These are phyloP conservation scores for Anthostomella pinea DNA, from an alignment of 2,329 filamentous ascomycete species.

Conservation along the genomic window DNA sequence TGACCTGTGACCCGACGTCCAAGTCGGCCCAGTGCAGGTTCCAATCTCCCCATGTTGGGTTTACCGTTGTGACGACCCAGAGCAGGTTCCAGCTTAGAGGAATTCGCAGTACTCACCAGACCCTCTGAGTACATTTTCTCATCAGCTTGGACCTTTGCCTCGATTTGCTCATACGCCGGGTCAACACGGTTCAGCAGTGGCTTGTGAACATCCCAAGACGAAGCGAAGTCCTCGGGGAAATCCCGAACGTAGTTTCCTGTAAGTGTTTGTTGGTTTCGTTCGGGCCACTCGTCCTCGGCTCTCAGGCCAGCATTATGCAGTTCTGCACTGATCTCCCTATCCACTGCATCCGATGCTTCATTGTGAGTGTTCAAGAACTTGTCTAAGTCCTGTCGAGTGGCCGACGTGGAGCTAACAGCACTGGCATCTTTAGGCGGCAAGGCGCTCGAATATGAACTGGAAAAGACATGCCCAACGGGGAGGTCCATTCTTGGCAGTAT, in stretches of 20 bases:
- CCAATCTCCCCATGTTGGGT: constrained; percentile 16
- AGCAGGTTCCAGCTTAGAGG: constrained; percentile 26
- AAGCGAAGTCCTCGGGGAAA: constrained; percentile 50
- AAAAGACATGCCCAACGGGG: constrained; percentile 8
- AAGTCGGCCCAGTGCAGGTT: constrained; percentile 16
- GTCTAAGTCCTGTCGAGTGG: constrained; percentile 29
- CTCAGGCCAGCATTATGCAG: constrained; percentile 21
- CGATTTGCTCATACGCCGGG: constrained; percentile 5
- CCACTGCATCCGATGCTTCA: constrained; percentile 28
- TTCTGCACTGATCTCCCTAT: constrained; percentile 24
- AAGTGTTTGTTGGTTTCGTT: constrained; percentile 25
- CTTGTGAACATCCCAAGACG: constrained; percentile 39
- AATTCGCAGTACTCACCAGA: constrained; percentile 20
- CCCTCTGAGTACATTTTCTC: constrained; percentile 25
- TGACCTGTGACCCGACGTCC: constrained; percentile 1
- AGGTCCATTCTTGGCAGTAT: constrained; percentile 19
- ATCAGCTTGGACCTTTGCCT: constrained; percentile 18
- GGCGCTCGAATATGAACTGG: constrained; percentile 3
- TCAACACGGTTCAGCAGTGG: no score
- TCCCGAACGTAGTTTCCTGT: constrained; percentile 50
- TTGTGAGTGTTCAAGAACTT: constrained; percentile 29
- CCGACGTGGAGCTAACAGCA: no score
- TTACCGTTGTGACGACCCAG: constrained; percentile 23
- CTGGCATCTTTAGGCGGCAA: no score
- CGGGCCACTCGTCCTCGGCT: constrained; percentile 21